Evolutionary conservation across 331 rosid species (phyloP), one percentile per base, ranked within the genome.

Genomic region (Pyrus hybrid): DNA sequence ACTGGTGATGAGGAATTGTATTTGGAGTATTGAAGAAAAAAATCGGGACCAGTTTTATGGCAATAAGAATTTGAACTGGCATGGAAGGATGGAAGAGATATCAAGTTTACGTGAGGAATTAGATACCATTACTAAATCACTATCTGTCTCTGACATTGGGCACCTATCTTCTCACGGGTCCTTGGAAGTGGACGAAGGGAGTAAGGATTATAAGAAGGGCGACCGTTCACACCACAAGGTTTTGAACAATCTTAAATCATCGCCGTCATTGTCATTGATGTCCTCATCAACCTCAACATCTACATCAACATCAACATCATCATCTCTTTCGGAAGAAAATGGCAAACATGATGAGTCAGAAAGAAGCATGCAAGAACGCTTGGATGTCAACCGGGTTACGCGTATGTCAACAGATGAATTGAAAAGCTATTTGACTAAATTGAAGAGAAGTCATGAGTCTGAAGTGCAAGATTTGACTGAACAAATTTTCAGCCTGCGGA

Each of bases 391-490:
- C 78, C 70, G 64, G 58, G 79, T 89, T 57, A 80, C 77, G 84
- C 74, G 74, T 83, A 13, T 88, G 91, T 17, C 75, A 4, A 83
- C 10, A 76, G 93, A 90, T 21, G 87, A 87, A 45, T 75, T 92
- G 85, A 62, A 84, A 41, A 26, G 29, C 45, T 70, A 85, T 75
- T 83, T 95, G 84, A 85, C 91, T 66, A 86, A 80, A 58, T 83
- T 88, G 92, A 90, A 81, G 87, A 89, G 97, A 86, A 83, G 88
- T 65, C 97, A 95, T 23, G 99, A 95, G 76, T 86, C 87, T 56
- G 71, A 88, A 67, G 89, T 90, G 83, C 97, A 76, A 4, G 81
- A 80, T 82, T 60, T 80, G 67, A 92, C 89, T 28, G 97, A 92
- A 82, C 86, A 87, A 66, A 75, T 63, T 72, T 76, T 86, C 79